Evolutionary conservation across 1,139 yeast species (phyloP).

Genomic region (Hyphopichia wangnamkhiaoensis): DNA sequence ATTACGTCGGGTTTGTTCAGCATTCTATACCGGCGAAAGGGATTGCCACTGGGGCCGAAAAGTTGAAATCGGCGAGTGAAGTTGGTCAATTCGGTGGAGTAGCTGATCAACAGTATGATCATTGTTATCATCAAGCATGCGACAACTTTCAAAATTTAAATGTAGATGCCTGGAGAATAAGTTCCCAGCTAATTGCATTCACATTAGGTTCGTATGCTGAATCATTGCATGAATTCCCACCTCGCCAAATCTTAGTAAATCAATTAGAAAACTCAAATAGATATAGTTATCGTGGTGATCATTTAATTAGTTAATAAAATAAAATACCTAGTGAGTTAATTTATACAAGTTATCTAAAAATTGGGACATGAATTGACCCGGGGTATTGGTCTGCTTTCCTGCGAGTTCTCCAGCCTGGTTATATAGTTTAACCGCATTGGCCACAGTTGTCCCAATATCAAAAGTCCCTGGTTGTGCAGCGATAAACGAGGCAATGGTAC

Average conservation of each 20-base stretch:
- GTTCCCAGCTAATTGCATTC: conserved; percentile 18
- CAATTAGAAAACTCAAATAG: not conserved
- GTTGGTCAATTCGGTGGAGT: conserved; percentile 15
- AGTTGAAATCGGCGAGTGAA: conserved; percentile 14
- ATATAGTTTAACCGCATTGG: conserved; percentile 61
- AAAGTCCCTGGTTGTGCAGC: conserved; percentile 41
- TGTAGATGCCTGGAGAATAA: conserved; percentile 18
- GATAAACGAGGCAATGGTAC: conserved; percentile 63
- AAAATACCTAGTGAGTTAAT: conserved; percentile 10
- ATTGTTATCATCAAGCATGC: conserved; percentile 14
- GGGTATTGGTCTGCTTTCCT: conserved; percentile 34
- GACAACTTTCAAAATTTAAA: conserved; percentile 19
- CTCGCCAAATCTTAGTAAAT: not conserved
- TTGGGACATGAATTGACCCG: conserved; percentile 52
- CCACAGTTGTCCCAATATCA: conserved; percentile 48
- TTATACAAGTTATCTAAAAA: conserved; percentile 48
- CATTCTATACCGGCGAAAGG: conserved; percentile 19
- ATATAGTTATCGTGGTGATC: conserved; percentile 4
- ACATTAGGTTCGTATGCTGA: conserved; percentile 16
- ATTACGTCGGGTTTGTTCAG: conserved; percentile 7
- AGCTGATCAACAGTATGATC: conserved; percentile 17
- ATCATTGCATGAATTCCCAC: conserved; percentile 4
- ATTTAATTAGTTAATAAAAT: not conserved
- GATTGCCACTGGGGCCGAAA: conserved; percentile 21
- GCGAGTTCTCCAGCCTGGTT: conserved; percentile 68